phyloP scores from a whole-genome alignment of 2,329 filamentous ascomycete genomes.

The Calonectria hawksworthii region DNA sequence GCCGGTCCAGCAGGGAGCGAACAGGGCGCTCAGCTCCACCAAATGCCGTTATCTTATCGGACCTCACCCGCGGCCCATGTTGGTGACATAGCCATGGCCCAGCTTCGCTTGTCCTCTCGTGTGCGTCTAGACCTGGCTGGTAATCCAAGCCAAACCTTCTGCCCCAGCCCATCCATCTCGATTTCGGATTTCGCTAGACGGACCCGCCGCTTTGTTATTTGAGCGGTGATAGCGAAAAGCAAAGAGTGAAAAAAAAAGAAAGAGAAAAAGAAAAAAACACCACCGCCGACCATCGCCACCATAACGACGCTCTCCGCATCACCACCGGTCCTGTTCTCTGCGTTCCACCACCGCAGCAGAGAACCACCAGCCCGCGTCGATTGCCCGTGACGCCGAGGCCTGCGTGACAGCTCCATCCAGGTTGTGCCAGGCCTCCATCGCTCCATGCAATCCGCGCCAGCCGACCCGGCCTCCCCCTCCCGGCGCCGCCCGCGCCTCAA shows the following conservation, averaged over 20 bases:
- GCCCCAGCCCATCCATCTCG: slow-evolving; percentile 11
- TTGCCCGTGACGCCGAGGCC: slow-evolving; percentile 42
- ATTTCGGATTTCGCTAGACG: neutral
- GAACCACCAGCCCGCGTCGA: slow-evolving; percentile 27
- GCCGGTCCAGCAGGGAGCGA: neutral
- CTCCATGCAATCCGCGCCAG: slow-evolving; percentile 52
- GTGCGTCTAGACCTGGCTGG: neutral
- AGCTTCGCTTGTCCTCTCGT: slow-evolving; percentile 4
- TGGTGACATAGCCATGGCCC: slow-evolving; percentile 40
- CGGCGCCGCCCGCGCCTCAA: slow-evolving; percentile 56
- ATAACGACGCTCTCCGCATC: neutral
- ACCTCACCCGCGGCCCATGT: slow-evolving; percentile 16
- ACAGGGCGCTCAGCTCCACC: slow-evolving; percentile 20
- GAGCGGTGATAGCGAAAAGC: neutral
- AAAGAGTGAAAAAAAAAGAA: neutral
- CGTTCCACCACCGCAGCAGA: neutral
- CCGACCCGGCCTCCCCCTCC: slow-evolving; percentile 50
- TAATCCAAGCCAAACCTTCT: slow-evolving; percentile 6
- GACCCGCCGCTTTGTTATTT: neutral
- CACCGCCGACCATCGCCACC: neutral
- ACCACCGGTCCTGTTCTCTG: neutral
- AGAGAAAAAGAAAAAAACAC: neutral
- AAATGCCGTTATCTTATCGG: slow-evolving; percentile 46
- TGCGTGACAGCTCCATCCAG: slow-evolving; percentile 44
- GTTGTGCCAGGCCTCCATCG: slow-evolving; percentile 46